Conservation (phyloP, 345 rosid species). For the Dipteronia dyeriana region DNA sequence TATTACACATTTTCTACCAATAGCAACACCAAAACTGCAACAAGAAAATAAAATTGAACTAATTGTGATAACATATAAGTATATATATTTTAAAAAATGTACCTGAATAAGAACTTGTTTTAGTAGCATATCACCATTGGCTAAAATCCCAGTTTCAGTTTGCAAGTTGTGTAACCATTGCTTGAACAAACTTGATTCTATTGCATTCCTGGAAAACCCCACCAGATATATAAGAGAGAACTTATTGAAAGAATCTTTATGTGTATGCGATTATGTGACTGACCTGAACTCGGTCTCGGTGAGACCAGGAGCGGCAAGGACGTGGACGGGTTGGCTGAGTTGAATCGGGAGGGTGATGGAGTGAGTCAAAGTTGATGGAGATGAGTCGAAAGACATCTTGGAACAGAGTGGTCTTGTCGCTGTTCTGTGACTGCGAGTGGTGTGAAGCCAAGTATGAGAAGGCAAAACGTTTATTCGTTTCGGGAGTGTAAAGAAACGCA, state of each 20-base stretch:
- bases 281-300: constrained; percentile 72
- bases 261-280: constrained; percentile 5
- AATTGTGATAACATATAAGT: neutral
- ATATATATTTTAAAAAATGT: neutral
- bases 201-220: constrained; percentile 49
- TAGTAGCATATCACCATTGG: constrained; percentile 52
- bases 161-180: constrained; percentile 84
- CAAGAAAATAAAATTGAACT: constrained; percentile 8
- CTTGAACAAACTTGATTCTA: constrained; percentile 75
- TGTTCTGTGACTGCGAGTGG: constrained; percentile 16
- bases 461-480: constrained; percentile 10
- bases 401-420: constrained; percentile 10
- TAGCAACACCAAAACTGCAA: neutral
- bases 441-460: constrained; percentile 22
- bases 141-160: constrained; percentile 69
- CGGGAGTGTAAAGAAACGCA: too few species aligned
- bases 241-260: neutral
- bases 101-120: constrained; percentile 82
- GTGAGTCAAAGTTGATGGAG: constrained; percentile 35
- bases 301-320: constrained; percentile 64
- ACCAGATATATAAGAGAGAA: neutral
- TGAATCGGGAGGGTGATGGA: constrained; percentile 53
- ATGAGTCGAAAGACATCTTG: constrained; percentile 43
- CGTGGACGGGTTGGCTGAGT: constrained; percentile 55
- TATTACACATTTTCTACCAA: neutral